Conservation (phyloP, 768 basidiomycete species). For the Lentinus tigrinus region DNA sequence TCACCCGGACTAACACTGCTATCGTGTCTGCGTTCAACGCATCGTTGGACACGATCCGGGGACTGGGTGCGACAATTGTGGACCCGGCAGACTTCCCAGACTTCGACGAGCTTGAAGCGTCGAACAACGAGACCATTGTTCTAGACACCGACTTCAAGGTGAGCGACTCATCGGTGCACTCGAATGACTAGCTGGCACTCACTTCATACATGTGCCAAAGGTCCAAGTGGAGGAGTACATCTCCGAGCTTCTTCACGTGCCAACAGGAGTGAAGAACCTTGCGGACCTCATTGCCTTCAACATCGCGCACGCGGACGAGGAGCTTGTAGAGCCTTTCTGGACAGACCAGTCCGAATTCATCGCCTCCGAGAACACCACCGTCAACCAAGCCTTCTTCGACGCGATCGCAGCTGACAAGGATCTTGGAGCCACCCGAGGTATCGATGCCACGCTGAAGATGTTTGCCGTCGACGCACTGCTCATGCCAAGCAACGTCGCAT, state of each 20-base stretch:
- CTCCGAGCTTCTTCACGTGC: slow-evolving; percentile 46
- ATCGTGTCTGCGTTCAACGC: slow-evolving; percentile 38
- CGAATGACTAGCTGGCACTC: slow-evolving; percentile 20
- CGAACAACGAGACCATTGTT: slow-evolving; percentile 53
- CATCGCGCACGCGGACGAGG: slow-evolving; percentile 46
- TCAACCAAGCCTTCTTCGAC: slow-evolving; percentile 30
- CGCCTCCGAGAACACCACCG: slow-evolving; percentile 24
- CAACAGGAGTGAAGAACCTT: slow-evolving; percentile 50
- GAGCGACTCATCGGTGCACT: neutral
- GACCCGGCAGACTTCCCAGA: slow-evolving; percentile 64
- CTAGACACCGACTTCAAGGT: slow-evolving; percentile 62
- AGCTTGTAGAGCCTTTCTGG: slow-evolving; percentile 38
- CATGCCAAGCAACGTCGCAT: slow-evolving; percentile 25
- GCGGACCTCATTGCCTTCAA: slow-evolving; percentile 63
- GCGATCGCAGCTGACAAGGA: slow-evolving; percentile 31
- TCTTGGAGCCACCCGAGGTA: slow-evolving; percentile 33
- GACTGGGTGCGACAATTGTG: slow-evolving; percentile 48
- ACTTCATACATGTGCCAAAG: slow-evolving; percentile 34
- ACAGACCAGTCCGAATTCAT: slow-evolving; percentile 38
- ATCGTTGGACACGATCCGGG: slow-evolving; percentile 35
- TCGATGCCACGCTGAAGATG: slow-evolving; percentile 32
- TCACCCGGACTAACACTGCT: slow-evolving; percentile 51
- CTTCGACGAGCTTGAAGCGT: slow-evolving; percentile 45
- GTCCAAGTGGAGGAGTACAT: slow-evolving; percentile 53
- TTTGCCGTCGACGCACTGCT: slow-evolving; percentile 35